phyloP scores from a whole-genome alignment of 2,329 filamentous ascomycete species.

The Colletotrichum tropicale region DNA sequence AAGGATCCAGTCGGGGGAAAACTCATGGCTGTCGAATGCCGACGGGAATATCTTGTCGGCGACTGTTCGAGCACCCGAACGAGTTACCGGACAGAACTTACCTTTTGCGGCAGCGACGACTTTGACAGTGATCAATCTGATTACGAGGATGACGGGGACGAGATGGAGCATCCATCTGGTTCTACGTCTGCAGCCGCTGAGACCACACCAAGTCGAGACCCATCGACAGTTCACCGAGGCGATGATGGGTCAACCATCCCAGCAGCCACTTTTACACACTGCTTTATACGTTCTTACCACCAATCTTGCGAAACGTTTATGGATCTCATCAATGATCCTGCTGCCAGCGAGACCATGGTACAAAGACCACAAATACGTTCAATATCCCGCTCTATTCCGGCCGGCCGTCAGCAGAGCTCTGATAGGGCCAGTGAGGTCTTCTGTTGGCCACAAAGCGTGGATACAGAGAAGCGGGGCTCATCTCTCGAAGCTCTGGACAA shows the following conservation, averaged over 20 bases:
- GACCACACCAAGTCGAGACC: conserved; percentile 33
- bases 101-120: conserved; percentile 35
- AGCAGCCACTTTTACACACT: conserved; percentile 57
- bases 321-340: conserved; percentile 61
- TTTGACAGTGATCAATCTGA: conserved; percentile 13
- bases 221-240: conserved; percentile 50
- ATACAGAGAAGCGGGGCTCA: not conserved
- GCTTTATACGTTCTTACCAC: conserved; percentile 60
- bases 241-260: conserved; percentile 44
- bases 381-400: not conserved
- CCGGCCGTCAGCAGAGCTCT: not conserved
- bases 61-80: conserved; percentile 65
- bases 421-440: not conserved
- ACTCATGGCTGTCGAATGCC: conserved; percentile 68
- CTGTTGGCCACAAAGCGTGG: conserved; percentile 27
- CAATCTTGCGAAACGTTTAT: conserved; percentile 57
- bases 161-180: not conserved
- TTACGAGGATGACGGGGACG: not conserved
- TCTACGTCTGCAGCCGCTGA: not conserved
- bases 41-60: conserved; percentile 67
- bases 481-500: conserved; percentile 30
- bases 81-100: conserved; percentile 66
- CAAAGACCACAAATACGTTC: conserved; percentile 50
- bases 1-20: conserved; percentile 62
- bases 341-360: conserved; percentile 28